Percentiles rank a stretch among this genome's conserved stretches.
phyloP scores from a whole-genome alignment of 139 green algal species.

The Micractinium sp. region DNA sequence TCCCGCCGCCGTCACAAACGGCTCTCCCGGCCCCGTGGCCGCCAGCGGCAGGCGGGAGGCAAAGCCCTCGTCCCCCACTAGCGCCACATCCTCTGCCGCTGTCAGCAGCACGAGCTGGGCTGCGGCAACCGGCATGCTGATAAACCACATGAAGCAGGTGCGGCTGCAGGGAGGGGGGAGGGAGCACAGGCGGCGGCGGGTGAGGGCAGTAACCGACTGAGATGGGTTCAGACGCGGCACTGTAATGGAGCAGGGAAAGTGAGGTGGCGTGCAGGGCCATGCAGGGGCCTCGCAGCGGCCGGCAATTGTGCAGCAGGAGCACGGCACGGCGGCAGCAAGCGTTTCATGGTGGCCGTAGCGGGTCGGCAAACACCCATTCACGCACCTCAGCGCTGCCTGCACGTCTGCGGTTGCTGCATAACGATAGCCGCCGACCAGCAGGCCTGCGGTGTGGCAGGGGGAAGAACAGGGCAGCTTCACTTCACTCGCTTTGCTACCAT shows the following conservation, averaged over 20 bases:
- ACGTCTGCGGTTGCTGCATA: constrained; percentile 3
- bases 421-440: constrained; percentile 61
- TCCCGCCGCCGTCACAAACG: constrained; percentile 67
- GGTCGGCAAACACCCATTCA: no score
- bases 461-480: not conserved
- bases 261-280: not conserved
- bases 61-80: constrained; percentile 62
- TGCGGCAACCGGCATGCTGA: constrained; percentile 68
- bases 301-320: not conserved
- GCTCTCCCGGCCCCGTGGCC: constrained; percentile 69
- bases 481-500: not conserved
- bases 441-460: not conserved
- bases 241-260: not conserved
- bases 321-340: not conserved
- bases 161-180: not conserved
- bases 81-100: constrained; percentile 59
- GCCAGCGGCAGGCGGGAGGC: constrained; percentile 65
- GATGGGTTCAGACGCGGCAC: not conserved
- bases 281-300: no score
- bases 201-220: no score
- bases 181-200: no score
- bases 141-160: not conserved
- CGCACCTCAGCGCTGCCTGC: not conserved
- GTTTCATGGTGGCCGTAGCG: no score
- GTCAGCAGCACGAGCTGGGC: constrained; percentile 80